These are phyloP conservation scores for Talaromyces sp. DNA, from an alignment of 2,329 filamentous ascomycete species.

Conservation along the genomic window DNA sequence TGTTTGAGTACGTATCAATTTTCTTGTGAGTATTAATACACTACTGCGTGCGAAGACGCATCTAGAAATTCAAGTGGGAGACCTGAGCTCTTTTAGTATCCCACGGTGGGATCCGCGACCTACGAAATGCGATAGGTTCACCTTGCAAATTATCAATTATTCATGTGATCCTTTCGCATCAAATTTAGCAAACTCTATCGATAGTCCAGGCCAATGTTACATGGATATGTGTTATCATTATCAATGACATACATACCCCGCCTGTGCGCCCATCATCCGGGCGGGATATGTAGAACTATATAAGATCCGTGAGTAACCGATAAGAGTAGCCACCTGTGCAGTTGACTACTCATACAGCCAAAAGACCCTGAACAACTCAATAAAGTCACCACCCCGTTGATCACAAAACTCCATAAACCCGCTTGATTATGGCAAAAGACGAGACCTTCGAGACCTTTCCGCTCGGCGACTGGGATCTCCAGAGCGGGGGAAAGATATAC, in stretches of 20 bases:
- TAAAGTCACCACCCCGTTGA: background rate
- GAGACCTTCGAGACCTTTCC: constrained; percentile 41
- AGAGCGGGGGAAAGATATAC: constrained; percentile 57
- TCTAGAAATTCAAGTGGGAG: background rate
- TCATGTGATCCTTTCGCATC: background rate
- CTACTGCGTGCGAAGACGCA: too few relatives aligned
- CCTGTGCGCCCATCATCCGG: background rate
- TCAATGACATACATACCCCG: background rate
- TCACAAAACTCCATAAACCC: background rate
- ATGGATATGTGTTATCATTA: background rate
- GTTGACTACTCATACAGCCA: background rate
- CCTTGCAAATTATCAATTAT: background rate
- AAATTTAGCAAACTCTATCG: background rate
- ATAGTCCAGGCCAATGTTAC: background rate
- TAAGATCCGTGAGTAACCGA: background rate
- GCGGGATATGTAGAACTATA: background rate
- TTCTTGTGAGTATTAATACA: background rate
- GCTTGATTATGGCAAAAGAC: background rate
- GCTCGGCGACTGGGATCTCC: constrained; percentile 62
- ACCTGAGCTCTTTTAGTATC: background rate
- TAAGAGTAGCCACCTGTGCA: background rate
- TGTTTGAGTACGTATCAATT: background rate
- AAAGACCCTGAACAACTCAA: background rate
- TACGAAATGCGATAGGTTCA: background rate
- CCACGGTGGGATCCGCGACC: background rate